Percentiles rank a stretch among this genome's conserved stretches.
These are phyloP conservation scores for Elongisporangium undulatum DNA, from an alignment of 352 stramenopile species.

Conservation along the genomic window DNA sequence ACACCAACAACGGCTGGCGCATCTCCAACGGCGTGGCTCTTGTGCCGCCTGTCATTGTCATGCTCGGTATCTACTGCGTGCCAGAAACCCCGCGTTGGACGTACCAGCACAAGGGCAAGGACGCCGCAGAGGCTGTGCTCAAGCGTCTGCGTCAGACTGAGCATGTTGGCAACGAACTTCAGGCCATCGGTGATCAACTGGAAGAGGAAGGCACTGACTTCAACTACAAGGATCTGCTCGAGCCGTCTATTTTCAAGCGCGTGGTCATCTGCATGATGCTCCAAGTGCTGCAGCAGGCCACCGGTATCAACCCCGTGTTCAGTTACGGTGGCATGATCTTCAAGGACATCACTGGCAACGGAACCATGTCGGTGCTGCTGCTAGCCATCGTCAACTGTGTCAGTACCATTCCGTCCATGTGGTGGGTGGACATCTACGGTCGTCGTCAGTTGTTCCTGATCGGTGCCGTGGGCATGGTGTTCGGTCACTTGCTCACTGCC, in stretches of 20 bases:
- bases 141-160: constrained; percentile 27
- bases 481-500: constrained; percentile 28
- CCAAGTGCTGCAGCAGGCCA: constrained; percentile 33
- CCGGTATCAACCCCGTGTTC: constrained; percentile 30
- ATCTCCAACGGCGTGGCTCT: constrained; percentile 32
- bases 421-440: constrained; percentile 26
- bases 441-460: constrained; percentile 34
- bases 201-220: constrained; percentile 19
- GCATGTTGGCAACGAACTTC: constrained; percentile 22
- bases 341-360: constrained; percentile 23
- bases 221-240: constrained; percentile 17
- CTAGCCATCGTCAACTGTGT: constrained; percentile 28
- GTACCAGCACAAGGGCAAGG: too few relatives aligned
- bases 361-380: constrained; percentile 13
- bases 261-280: constrained; percentile 28
- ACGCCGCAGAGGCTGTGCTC: constrained; percentile 18
- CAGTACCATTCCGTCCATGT: constrained; percentile 32
- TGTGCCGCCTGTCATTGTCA: constrained; percentile 24
- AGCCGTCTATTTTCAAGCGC: constrained; percentile 14
- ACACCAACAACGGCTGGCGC: constrained; percentile 24
- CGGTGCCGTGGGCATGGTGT: constrained; percentile 31
- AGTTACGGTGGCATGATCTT: constrained; percentile 20
- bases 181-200: constrained; percentile 31
- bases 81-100: constrained; percentile 35
- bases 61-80: constrained; percentile 28